Evolutionary conservation across 495 filamentous ascomycete genomes (phyloP), one percentile per base, ranked within the genome.

Genomic region (Annulohypoxylon maeteangense): DNA sequence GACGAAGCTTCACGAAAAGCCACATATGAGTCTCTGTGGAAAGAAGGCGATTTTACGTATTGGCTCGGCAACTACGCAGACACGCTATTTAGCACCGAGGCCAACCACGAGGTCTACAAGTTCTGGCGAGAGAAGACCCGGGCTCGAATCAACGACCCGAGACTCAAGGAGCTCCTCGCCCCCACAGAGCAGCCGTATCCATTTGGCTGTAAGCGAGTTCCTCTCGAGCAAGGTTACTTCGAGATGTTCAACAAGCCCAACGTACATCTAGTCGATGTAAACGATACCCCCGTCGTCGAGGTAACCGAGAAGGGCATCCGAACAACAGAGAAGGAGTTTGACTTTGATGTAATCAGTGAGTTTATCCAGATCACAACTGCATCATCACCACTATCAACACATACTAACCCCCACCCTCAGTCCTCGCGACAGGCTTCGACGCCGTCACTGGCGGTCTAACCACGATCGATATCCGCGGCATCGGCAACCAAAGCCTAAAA

Each of bases 51-150:
- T 22, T 87, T 87, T 65, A 65, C 69, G 27, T 87, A 82, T 66
- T 79, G 81, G 76, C 74, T 87, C 0, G 82, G 75, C 0, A 85
- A 79, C 34, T 89, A 87, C 78, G 78, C 76, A 7, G 87, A 89
- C 62, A 71, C 80, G 14, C 68, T 86, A 23, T 71, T 81, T n/a
- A 72, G 80, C 53, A 22, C 69, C 22, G 76, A 82, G 16, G 82
- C 85, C 6, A 89, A 89, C 66, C 8, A 73, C 3, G 77, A 80
- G 23, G 80, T 78, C 14, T 88, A 88, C 69, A 75, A 87, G 31
- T 90, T 89, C 78, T 90, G 87, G 88, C 76, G 76, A 23, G 80
- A 83, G 61, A 87, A 87, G 72, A 77, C 78, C 1, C 82, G 86
- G 0, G 72, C 78, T 1, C 79, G 87, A 4, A 83, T 91, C 53